Evolutionary conservation across 106 monocot genomes (phyloP), one percentile per base, ranked within the genome.

Genomic region (Triglochin maritima): DNA sequence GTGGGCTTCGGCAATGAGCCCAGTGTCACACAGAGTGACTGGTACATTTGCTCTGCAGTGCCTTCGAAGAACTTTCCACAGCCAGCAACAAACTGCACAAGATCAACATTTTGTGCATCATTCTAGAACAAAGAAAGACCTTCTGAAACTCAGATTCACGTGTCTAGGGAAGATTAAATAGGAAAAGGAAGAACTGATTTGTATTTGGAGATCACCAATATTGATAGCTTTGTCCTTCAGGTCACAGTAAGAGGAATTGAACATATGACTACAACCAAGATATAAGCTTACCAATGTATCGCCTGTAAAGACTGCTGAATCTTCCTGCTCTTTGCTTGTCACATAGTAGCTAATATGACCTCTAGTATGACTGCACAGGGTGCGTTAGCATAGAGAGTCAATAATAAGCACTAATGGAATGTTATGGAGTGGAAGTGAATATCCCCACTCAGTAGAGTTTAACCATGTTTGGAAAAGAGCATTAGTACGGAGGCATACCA

Each of bases 61-160:
- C 98, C 98, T 81, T 98, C 98, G 67, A 92, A 98, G 68, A 98
- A 98, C 57, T 84, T 98, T 6, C 98, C 98, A 71, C 98, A 98
- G 50, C 98, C 98, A 67, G 91, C 91, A 68, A 92, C 69, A 66
- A 98, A 98, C 96, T 98, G 75, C 44, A 72, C 59, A 44, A 29
- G 0, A 29, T 29, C 1, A 29, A 29, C 29, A 29, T 29, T 29
- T 29, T 29, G 29, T 29, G 29, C 29, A 29, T 29, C 29, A 29
- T 29, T 29, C 29, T 29, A 29, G 29, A 29, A 29, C 1, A 29
- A 29, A 29, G 29, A 29, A 29, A 29, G 29, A 29, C 29, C 29
- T 29, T 29, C 29, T 29, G 29, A 29, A 29, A 29, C 1, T 29
- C 29, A 29, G 29, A 29, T 29, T 29, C 29, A 29, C 1, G 29